These are phyloP conservation scores for Gentiana dahurica DNA, from an alignment of 257 asterid species.

Conservation along the genomic window DNA sequence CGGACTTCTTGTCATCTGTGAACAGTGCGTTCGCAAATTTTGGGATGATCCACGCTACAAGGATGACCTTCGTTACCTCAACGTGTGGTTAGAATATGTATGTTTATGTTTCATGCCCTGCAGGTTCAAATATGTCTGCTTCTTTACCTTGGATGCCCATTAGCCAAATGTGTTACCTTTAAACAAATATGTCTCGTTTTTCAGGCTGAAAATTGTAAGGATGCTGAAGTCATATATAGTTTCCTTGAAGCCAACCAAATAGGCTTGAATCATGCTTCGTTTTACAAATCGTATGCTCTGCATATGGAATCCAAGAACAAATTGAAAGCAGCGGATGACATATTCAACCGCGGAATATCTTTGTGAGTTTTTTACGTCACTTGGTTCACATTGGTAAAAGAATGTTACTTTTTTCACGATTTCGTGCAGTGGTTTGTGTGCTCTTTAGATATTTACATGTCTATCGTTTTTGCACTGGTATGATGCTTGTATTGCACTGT, in stretches of 20 bases:
- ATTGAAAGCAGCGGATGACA: slow-evolving; percentile 65
- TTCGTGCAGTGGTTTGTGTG: too few relatives aligned
- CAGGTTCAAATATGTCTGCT: too few relatives aligned
- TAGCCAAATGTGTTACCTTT: background rate
- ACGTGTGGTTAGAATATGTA: slow-evolving; percentile 92
- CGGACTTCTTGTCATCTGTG: slow-evolving; percentile 72
- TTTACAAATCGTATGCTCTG: slow-evolving; percentile 73
- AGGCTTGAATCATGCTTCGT: slow-evolving; percentile 55
- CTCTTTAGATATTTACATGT: too few relatives aligned
- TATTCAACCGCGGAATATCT: slow-evolving; percentile 82
- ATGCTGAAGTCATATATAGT: slow-evolving; percentile 70
- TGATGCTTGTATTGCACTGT: too few relatives aligned
- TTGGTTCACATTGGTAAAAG: too few relatives aligned
- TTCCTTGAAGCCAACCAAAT: slow-evolving; percentile 76
- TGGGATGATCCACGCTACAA: slow-evolving; percentile 80
- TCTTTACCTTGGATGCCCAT: too few relatives aligned
- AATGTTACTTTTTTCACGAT: too few relatives aligned
- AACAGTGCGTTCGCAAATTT: slow-evolving; percentile 88
- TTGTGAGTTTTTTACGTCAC: slow-evolving; percentile 33
- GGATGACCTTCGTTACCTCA: slow-evolving; percentile 87
- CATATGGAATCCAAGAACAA: slow-evolving; percentile 73
- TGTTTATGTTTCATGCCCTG: slow-evolving; percentile 10
- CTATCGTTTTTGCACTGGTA: too few relatives aligned
- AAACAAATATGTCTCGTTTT: background rate
- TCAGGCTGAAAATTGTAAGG: slow-evolving; percentile 87